These are phyloP conservation scores for Exsudoporus floridanus DNA, from an alignment of 1,284 basidiomycete species.

Conservation along the genomic window DNA sequence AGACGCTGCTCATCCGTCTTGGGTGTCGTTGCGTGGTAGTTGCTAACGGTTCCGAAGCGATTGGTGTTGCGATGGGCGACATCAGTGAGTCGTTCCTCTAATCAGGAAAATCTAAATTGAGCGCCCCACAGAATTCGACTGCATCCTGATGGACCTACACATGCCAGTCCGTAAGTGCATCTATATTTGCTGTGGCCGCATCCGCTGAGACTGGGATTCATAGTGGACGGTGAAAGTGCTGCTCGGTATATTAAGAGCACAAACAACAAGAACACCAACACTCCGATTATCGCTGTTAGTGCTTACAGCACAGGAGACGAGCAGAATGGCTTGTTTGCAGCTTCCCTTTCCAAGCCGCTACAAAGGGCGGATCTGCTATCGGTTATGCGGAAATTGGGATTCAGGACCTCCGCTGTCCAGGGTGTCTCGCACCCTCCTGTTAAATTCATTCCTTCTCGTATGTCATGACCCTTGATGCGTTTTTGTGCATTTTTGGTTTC, in stretches of 20 bases:
- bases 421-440: slow-evolving; percentile 44
- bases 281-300: slow-evolving; percentile 91
- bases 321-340: slow-evolving; percentile 79
- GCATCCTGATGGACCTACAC: slow-evolving; percentile 86
- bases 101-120: slow-evolving; percentile 17
- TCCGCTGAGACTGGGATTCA: slow-evolving; percentile 4
- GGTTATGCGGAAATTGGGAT: slow-evolving; percentile 82
- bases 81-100: slow-evolving; percentile 65
- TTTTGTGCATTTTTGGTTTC: slow-evolving; percentile 29
- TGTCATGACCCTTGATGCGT: slow-evolving; percentile 28
- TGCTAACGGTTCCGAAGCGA: slow-evolving; percentile 93
- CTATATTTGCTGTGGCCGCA: not conserved
- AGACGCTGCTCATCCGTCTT: slow-evolving; percentile 87
- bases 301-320: slow-evolving; percentile 77
- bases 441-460: slow-evolving; percentile 50
- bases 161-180: slow-evolving; percentile 79
- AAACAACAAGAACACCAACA: slow-evolving; percentile 86
- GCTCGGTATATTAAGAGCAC: slow-evolving; percentile 93
- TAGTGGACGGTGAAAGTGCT: slow-evolving; percentile 89
- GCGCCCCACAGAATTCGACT: slow-evolving; percentile 68
- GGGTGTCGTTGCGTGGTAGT: slow-evolving; percentile 95
- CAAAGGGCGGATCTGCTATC: slow-evolving; percentile 81
- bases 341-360: slow-evolving; percentile 84
- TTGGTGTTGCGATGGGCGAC: slow-evolving; percentile 95
- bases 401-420: slow-evolving; percentile 79